Evolutionary conservation across 345 rosid species (phyloP).

Genomic region (Hibiscus syriacus): DNA sequence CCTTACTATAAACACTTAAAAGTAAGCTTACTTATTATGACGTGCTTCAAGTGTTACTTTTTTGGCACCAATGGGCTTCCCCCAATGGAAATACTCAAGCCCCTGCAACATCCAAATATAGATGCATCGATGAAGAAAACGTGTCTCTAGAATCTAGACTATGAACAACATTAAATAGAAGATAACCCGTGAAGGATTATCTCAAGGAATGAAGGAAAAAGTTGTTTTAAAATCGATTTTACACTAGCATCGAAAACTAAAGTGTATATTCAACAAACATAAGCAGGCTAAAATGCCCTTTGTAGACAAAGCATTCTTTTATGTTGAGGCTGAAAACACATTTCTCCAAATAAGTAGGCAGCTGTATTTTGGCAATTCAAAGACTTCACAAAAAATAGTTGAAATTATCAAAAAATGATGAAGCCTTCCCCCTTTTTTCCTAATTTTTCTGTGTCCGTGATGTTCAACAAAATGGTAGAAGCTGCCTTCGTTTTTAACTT

Average conservation of each 20-base stretch:
- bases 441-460: background rate
- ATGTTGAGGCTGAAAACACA: too few relatives aligned
- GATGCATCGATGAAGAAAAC: slow-evolving; percentile 43
- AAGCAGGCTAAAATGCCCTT: background rate
- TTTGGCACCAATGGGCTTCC: slow-evolving; percentile 41
- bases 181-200: background rate
- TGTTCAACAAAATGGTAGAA: background rate
- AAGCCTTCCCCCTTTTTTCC: too few relatives aligned
- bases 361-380: too few relatives aligned
- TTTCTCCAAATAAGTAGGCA: too few relatives aligned
- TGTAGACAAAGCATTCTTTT: too few relatives aligned
- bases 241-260: background rate
- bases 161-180: slow-evolving; percentile 19
- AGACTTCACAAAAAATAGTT: too few relatives aligned
- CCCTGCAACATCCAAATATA: slow-evolving; percentile 72
- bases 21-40: slow-evolving; percentile 42
- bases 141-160: slow-evolving; percentile 27
- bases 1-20: slow-evolving; percentile 16
- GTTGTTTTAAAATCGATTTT: background rate
- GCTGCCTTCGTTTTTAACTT: background rate
- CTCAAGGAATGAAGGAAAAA: background rate
- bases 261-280: background rate
- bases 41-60: slow-evolving; percentile 51
- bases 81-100: slow-evolving; percentile 18
- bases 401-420: too few relatives aligned